Conservation (phyloP, 805 yeast species). For the Candida chauliodis region DNA sequence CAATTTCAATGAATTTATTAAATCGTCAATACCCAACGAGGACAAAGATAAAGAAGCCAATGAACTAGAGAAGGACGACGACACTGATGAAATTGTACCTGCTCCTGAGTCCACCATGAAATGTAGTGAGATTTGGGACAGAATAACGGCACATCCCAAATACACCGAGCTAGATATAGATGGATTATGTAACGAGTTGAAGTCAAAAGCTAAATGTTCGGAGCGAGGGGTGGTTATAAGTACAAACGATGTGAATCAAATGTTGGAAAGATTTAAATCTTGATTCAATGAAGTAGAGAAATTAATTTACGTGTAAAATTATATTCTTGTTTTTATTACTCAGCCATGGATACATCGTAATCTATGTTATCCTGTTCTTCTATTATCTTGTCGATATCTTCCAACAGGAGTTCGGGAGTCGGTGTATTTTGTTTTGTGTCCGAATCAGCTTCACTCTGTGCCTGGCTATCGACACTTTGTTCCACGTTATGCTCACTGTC, state of each 20-base stretch:
- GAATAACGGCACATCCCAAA: conserved; percentile 90
- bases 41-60: background rate
- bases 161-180: conserved; percentile 93
- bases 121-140: conserved; percentile 95
- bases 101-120: conserved; percentile 57
- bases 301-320: background rate
- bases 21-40: conserved; percentile 27
- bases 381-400: conserved; percentile 29
- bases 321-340: conserved; percentile 5
- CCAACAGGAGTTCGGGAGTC: too few species aligned
- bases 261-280: conserved; percentile 30
- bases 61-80: conserved; percentile 17
- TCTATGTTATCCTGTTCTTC: conserved; percentile 38
- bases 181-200: conserved; percentile 85
- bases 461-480: background rate
- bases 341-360: conserved; percentile 29
- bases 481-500: background rate
- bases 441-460: background rate
- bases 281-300: background rate
- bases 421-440: background rate
- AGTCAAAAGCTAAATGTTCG: conserved; percentile 91
- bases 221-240: conserved; percentile 88
- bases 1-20: conserved; percentile 37
- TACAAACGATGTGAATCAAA: conserved; percentile 68
- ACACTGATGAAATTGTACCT: conserved; percentile 56